These are phyloP conservation scores for Spathaspora passalidarum DNA, from an alignment of 805 yeast species.

Conservation along the genomic window DNA sequence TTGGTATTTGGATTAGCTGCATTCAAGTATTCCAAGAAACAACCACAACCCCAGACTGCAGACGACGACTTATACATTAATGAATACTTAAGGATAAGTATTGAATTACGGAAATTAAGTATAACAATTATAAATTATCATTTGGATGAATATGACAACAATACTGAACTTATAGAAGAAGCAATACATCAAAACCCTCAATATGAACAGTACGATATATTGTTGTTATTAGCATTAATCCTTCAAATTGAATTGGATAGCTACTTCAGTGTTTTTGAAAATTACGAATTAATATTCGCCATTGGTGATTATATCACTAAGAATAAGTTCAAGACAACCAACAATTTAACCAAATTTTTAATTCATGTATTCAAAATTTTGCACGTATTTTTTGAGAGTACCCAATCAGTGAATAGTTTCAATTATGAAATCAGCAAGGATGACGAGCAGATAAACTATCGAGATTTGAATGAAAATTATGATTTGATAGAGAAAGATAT, in stretches of 20 bases:
- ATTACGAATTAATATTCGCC: conserved; percentile 38
- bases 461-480: conserved; percentile 40
- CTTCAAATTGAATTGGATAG: conserved; percentile 38
- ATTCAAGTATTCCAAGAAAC: conserved; percentile 11
- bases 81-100: conserved; percentile 24
- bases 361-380: conserved; percentile 29
- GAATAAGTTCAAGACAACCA: conserved; percentile 14
- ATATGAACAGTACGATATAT: conserved; percentile 27
- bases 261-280: conserved; percentile 39
- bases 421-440: conserved; percentile 41
- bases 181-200: conserved; percentile 4
- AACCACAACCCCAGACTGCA: conserved; percentile 8
- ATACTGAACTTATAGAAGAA: conserved; percentile 10
- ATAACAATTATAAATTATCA: conserved; percentile 37
- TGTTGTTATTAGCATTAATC: conserved; percentile 33
- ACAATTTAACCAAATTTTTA: conserved; percentile 20
- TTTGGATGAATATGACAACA: conserved; percentile 38
- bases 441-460: conserved; percentile 39
- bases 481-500: conserved; percentile 21
- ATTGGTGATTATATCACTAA: conserved; percentile 35
- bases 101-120: conserved; percentile 34
- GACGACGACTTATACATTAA: conserved; percentile 17
- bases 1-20: conserved; percentile 23
- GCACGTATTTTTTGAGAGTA: conserved; percentile 42
- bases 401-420: conserved; percentile 46